Base-by-base conservation (phyloP, 2,329 filamentous ascomycete species). In the Trichoderma oligosporum region DNA sequence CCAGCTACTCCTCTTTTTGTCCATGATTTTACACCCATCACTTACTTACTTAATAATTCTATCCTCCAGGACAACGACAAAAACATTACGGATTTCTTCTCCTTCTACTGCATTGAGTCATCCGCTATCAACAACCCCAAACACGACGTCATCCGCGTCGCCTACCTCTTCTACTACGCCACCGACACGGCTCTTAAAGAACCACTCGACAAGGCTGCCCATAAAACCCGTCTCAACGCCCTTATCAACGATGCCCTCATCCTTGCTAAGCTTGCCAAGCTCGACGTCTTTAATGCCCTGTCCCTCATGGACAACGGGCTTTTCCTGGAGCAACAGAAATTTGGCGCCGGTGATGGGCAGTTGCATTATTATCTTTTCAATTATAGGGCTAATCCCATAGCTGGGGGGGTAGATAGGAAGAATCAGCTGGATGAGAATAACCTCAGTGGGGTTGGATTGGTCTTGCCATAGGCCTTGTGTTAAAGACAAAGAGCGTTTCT, bases 311-410 rank as follows among this genome's bases (percentile, higher is more conserved):
- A 99, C 73, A 99, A 99, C 72, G 88, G 85, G 0, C 81, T 97
- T 18, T 97, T 99, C 82, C 80, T 99, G 5, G 87, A 93, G 69
- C 82, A 97, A 64, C 90, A 97, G 69, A 96, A 96, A 73, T 99
- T 97, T 67, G 94, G 93, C 42, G 86, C 88, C 4, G 94, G 94
- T 29, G 94, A 99, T 71, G 94, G 94, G 45, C 91, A 94, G 71
- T 79, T 99, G 65, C 91, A 99, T 73, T 99, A 92, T 76, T 99
- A 99, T 73, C 79, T 99, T 29, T 99, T 95, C 81, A 99, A 99
- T 75, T 99, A 97, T 78, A 85, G 91, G 57, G 89, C 91, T 11
- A 86, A 89, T 60, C 85, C 86, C n/a, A 88, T 99, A 66, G 77
- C 84, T 0, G 92, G 94, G 47, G 94, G 94, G 20, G 85, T 97